A percentile compares a stretch with the other conserved stretches of the same genome.
Conservation (phyloP, 352 stramenopile species). For the Phytophthora hibernalis region DNA sequence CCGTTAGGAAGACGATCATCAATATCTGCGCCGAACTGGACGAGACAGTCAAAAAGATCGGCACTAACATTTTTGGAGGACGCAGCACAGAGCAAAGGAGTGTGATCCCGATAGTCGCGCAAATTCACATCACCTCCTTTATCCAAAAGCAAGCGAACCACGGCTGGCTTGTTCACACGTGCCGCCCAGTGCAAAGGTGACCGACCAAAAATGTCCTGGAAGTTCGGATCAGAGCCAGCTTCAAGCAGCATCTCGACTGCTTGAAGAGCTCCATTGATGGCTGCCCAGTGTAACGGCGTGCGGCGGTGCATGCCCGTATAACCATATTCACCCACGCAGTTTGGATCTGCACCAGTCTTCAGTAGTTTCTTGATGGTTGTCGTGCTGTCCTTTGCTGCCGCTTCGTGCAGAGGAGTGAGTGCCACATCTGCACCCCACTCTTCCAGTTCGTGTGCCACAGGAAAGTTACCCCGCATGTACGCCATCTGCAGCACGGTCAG, state of each 20-base stretch:
- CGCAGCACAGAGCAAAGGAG: constrained; percentile 69
- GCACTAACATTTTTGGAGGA: constrained; percentile 58
- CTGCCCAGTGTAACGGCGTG: constrained; percentile 78
- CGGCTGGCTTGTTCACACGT: constrained; percentile 55
- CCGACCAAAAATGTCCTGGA: constrained; percentile 66
- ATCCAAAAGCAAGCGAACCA: constrained; percentile 59
- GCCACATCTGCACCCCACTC: constrained; percentile 77
- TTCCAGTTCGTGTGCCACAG: constrained; percentile 69
- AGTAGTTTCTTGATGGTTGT: constrained; percentile 52
- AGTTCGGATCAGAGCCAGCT: constrained; percentile 69
- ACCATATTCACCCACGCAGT: constrained; percentile 73
- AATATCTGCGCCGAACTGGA: constrained; percentile 62
- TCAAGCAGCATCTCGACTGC: constrained; percentile 58
- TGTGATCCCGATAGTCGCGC: constrained; percentile 64
- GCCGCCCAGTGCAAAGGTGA: constrained; percentile 78
- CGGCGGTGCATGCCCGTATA: constrained; percentile 73
- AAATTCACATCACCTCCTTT: constrained; percentile 63
- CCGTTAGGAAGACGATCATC: constrained; percentile 72
- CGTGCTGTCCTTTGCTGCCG: constrained; percentile 54
- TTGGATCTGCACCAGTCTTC: constrained; percentile 56
- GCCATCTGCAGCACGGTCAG: constrained; percentile 73
- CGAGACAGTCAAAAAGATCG: constrained; percentile 62
- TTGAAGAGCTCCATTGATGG: constrained; percentile 57
- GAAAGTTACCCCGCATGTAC: constrained; percentile 71
- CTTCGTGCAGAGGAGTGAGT: constrained; percentile 72